Conservation (phyloP, 2,329 filamentous ascomycete species). For the Colletotrichum sp. region DNA sequence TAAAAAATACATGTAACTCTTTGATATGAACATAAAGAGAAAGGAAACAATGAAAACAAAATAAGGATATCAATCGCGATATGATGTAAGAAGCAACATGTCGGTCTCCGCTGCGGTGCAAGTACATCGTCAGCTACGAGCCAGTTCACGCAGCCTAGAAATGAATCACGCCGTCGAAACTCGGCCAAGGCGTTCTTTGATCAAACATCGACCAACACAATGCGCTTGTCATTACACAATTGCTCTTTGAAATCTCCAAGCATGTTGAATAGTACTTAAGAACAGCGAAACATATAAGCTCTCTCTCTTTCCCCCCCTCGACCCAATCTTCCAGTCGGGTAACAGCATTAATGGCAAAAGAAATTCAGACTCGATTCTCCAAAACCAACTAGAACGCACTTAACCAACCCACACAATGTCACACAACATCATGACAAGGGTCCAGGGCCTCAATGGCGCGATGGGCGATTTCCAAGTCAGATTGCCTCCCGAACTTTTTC, state of each 20-base stretch:
- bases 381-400: neutral
- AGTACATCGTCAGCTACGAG: neutral
- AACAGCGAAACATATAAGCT: neutral
- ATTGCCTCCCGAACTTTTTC: neutral
- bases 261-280: neutral
- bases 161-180: conserved; percentile 14
- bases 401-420: neutral
- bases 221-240: neutral
- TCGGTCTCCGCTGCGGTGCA: conserved; percentile 6
- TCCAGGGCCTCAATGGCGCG: neutral
- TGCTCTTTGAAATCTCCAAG: neutral
- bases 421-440: neutral
- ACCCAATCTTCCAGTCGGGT: neutral
- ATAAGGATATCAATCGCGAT: neutral
- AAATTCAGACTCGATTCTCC: neutral
- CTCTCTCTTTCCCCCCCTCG: neutral
- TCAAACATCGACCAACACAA: neutral
- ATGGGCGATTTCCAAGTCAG: neutral
- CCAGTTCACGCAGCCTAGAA: conserved; percentile 20
- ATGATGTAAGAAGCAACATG: conserved; percentile 9
- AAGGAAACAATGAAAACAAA: neutral
- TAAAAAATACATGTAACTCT: conserved; percentile 32
- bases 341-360: neutral
- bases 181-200: neutral
- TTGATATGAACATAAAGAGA: neutral